Evolutionary conservation across 257 asterid genomes (phyloP).

Genomic region (Nicotiana paniculata): DNA sequence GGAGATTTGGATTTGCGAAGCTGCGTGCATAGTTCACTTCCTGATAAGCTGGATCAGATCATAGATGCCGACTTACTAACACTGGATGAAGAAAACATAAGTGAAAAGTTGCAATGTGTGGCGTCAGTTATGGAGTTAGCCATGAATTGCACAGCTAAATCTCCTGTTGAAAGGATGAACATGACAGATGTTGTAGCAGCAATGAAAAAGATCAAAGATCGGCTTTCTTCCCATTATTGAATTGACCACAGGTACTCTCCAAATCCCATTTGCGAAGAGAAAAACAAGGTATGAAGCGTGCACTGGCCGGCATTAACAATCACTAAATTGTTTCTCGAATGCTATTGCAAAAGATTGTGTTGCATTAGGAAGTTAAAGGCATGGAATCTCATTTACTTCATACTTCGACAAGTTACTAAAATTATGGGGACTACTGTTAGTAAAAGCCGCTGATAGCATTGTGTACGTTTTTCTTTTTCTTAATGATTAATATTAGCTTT

Average conservation of each 20-base stretch:
- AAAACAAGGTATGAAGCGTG: not conserved
- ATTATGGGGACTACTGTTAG: not conserved
- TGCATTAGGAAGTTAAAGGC: not conserved
- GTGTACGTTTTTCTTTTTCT: not conserved
- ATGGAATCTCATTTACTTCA: not conserved
- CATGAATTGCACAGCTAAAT: constrained; percentile 7
- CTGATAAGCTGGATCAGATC: not conserved
- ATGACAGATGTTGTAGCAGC: constrained; percentile 12
- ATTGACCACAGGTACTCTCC: no score
- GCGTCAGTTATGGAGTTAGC: constrained; percentile 11
- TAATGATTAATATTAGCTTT: not conserved
- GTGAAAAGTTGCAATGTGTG: not conserved
- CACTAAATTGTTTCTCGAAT: not conserved
- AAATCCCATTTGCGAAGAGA: no score
- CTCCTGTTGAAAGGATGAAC: not conserved
- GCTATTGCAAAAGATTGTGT: not conserved
- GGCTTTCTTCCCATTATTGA: not conserved
- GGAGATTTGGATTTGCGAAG: not conserved
- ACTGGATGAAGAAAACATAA: not conserved
- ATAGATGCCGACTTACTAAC: constrained; percentile 4
- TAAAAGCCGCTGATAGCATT: not conserved
- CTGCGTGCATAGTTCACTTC: not conserved
- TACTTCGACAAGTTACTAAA: not conserved
- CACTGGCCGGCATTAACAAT: not conserved
- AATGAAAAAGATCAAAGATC: constrained; percentile 11